Evolutionary conservation across 371 early-diverging fungal species (phyloP), one percentile per base, ranked within the genome.

Genomic region (Circinella umbellata): DNA sequence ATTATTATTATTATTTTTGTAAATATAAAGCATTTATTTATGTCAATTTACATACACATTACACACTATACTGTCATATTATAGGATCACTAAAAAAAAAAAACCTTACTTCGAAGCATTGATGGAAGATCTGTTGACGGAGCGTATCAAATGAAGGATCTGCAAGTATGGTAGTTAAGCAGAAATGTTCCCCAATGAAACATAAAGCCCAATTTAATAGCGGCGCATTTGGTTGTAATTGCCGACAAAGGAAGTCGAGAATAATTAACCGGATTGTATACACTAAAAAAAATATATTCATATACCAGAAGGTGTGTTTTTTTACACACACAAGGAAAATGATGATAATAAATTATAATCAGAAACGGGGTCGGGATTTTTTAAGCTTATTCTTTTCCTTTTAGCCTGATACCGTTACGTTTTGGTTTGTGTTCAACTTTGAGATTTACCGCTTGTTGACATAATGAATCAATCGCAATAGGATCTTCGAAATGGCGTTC

Each of bases 61-160:
- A 53, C 48, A 47, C 47, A 15, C 27, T 27, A 27, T 27, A 27
- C 27, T 27, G 2, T 27, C 27, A 27, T 27, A 27, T 27, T 27
- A 27, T 27, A 27, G 2, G 27, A 27, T 42, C 42, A 6, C 42
- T 11, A 42, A 42, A 42, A 42, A 39, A 39, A 39, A 6, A 42
- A 42, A n/a, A 5, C 51, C n/a, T 51, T 72, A 73, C 73, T 49
- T 66, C n/a, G 39, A 69, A 39, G 46, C 69, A 69, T 42, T 47
- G 66, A 13, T 15, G 51, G 42, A 73, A 69, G 9, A 73, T 61
- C 48, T 60, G 54, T 20, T 53, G 64, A 35, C 68, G 72, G 14
- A 67, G 17, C 15, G 42, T 18, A 27, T 38, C n/a, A 35, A 64
- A 55, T 35, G 64, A 49, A 0, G 51, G 8, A 20, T 42, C 53